Percentiles rank a stretch among this genome's conserved stretches.
Evolutionary conservation across 768 basidiomycete species (phyloP).

Genomic region (Gymnopilus junonius): DNA sequence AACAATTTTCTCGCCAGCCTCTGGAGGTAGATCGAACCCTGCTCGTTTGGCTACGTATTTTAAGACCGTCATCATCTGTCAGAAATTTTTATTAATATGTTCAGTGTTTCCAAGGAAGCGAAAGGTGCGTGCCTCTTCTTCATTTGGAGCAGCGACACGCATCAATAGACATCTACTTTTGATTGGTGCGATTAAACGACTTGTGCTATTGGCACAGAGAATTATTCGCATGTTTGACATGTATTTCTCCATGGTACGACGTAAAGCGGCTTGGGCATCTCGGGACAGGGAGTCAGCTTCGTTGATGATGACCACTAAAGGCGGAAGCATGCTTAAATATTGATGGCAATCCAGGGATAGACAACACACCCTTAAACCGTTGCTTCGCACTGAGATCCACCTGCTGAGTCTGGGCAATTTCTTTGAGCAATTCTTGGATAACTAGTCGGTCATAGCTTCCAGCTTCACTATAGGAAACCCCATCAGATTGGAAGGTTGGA

Average conservation of each 20-base stretch:
- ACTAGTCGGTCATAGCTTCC: slow-evolving; percentile 95
- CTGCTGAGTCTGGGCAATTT: slow-evolving; percentile 98
- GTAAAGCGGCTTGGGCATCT: slow-evolving; percentile 95
- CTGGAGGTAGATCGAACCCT: slow-evolving; percentile 78
- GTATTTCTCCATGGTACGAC: slow-evolving; percentile 99
- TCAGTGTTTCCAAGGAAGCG: slow-evolving; percentile 3
- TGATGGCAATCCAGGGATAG: not conserved
- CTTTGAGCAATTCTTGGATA: slow-evolving; percentile 96
- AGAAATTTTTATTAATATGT: not conserved
- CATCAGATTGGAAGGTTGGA: not conserved
- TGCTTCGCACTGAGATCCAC: slow-evolving; percentile 96
- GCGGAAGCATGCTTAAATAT: not conserved
- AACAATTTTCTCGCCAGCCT: slow-evolving; percentile 76
- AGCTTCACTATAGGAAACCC: slow-evolving; percentile 69
- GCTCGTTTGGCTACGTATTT: slow-evolving; percentile 80
- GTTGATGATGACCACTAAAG: slow-evolving; percentile 93
- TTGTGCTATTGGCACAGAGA: slow-evolving; percentile 94
- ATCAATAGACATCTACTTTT: slow-evolving; percentile 93
- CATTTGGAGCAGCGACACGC: slow-evolving; percentile 86
- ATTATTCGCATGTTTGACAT: slow-evolving; percentile 98
- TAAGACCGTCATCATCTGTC: slow-evolving; percentile 82
- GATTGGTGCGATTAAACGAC: slow-evolving; percentile 95
- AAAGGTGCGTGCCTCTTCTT: slow-evolving; percentile 62
- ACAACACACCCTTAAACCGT: slow-evolving; percentile 83
- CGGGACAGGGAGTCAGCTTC: slow-evolving; percentile 95